Percentiles rank a stretch among this genome's conserved stretches.
Evolutionary conservation across 2,329 filamentous ascomycete species (phyloP).

Genomic region (Claviceps monticola): DNA sequence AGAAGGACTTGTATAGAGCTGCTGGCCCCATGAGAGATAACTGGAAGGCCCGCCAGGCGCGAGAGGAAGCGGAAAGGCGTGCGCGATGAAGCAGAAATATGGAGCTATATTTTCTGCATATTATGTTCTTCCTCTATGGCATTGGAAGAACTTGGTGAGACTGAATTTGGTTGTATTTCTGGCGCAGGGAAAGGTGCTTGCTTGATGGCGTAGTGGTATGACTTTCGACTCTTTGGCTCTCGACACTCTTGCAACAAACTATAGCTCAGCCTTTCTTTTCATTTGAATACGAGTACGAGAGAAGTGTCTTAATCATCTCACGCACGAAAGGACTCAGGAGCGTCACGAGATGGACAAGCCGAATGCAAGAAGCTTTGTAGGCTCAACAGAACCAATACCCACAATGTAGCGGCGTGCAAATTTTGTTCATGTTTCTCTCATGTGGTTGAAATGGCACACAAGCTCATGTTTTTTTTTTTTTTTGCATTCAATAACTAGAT

Average conservation of each 20-base stretch:
- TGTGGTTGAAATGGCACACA: too few relatives aligned
- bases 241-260: neutral
- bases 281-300: too few relatives aligned
- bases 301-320: too few relatives aligned
- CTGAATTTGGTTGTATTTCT: neutral
- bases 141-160: neutral
- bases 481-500: neutral
- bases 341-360: too few relatives aligned
- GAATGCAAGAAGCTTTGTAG: too few relatives aligned
- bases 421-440: too few relatives aligned
- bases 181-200: neutral
- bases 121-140: neutral
- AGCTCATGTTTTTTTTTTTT: too few relatives aligned
- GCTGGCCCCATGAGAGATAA: conserved; percentile 60
- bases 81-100: conserved; percentile 2
- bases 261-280: too few relatives aligned
- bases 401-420: too few relatives aligned
- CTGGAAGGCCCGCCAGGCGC: conserved; percentile 54
- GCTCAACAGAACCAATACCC: too few relatives aligned
- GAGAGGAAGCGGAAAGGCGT: conserved; percentile 15
- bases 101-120: neutral
- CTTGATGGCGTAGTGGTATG: too few relatives aligned
- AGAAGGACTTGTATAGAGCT: conserved; percentile 62
- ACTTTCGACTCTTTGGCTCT: neutral
- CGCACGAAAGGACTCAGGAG: too few relatives aligned